phyloP scores from a whole-genome alignment of 164 flowering plant species.

The Umbilicus rupestris region DNA sequence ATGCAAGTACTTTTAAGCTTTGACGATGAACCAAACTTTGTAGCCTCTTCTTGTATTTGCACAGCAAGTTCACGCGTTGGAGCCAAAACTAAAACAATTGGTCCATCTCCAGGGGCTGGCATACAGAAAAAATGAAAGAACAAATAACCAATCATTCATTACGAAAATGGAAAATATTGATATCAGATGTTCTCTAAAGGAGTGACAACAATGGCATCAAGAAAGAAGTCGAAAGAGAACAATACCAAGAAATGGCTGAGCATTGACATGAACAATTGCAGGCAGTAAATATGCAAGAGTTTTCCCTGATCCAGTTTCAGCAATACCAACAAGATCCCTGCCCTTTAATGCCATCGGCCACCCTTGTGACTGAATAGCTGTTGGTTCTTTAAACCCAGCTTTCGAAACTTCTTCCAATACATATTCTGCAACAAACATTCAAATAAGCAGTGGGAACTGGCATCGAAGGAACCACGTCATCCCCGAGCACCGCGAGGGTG shows the following conservation, averaged over 20 bases:
- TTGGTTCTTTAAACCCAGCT: conserved; percentile 97
- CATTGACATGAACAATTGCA: conserved; percentile 98
- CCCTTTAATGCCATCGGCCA: conserved; percentile 99
- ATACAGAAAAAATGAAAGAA: conserved; percentile 14
- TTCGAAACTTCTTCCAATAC: conserved; percentile 87
- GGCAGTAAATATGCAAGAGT: conserved; percentile 93
- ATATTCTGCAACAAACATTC: conserved; percentile 48
- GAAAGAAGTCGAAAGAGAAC: not conserved
- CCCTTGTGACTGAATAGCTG: conserved; percentile 97
- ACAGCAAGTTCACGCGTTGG: conserved; percentile 99
- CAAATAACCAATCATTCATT: not conserved
- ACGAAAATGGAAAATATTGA: not conserved
- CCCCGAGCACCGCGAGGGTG: not conserved
- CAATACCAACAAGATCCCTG: conserved; percentile 97
- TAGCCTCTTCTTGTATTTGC: conserved; percentile 95
- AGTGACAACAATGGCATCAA: not conserved
- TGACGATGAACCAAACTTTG: conserved; percentile 97
- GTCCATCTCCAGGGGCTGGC: conserved; percentile 98
- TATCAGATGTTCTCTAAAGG: not conserved
- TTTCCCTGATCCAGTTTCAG: conserved; percentile 99
- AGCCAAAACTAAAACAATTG: conserved; percentile 93
- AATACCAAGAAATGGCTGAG: conserved; percentile 88
- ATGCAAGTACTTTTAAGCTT: conserved; percentile 86
- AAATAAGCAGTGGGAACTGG: not conserved
- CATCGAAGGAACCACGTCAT: not conserved